Base-by-base conservation (phyloP, 1,284 basidiomycete species). In the Neonothopanus nambi region DNA sequence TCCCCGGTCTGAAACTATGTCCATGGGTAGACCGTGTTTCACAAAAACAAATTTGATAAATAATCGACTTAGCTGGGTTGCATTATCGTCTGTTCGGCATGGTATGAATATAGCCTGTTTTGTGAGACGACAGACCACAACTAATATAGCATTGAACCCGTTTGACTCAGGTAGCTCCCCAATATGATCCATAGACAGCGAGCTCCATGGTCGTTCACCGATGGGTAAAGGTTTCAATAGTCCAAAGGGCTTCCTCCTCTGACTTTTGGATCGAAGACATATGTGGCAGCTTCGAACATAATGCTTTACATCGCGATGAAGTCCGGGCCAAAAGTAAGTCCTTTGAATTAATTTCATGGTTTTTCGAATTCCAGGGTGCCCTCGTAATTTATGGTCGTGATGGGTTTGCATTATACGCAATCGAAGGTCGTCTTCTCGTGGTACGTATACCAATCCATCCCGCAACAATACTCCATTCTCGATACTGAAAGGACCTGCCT, bases 351-450 rank as follows among this genome's bases (percentile, higher is more conserved):
- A 38, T 48, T 62, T 54, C 15, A 55, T 28, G 1, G 70, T 75
- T 54, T 67, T 70, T 4, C 48, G 44, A 15, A 56, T 51, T 4
- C 74, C 73, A 11, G 60, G 67, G 57, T 76, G 73, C 8, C 74
- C 57, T 57, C 47, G 1, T 13, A 55, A 28, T 15, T 45, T 47
- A 20, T 54, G 47, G 35, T 60, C 57, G 43, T 60, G 53, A 30
- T 53, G 43, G 15, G 17, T 23, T 30, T 38, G 8, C 3, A 52
- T 48, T 18, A 55, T 40, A 24, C 18, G 15, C 0, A 37, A 5
- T 33, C 52, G 1, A 4, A 59, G 44, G 20, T 46, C 24, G 11
- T 48, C 8, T 35, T 39, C 15, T 4, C 48, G 13, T 1, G 50
- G 60, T 6, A 60, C 55, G 28, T 54, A 60, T 6, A 60, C 37